Percentiles rank a stretch among this genome's conserved stretches.
phyloP scores from a whole-genome alignment of 768 basidiomycete species.

The Sporobolomyces roseus region DNA sequence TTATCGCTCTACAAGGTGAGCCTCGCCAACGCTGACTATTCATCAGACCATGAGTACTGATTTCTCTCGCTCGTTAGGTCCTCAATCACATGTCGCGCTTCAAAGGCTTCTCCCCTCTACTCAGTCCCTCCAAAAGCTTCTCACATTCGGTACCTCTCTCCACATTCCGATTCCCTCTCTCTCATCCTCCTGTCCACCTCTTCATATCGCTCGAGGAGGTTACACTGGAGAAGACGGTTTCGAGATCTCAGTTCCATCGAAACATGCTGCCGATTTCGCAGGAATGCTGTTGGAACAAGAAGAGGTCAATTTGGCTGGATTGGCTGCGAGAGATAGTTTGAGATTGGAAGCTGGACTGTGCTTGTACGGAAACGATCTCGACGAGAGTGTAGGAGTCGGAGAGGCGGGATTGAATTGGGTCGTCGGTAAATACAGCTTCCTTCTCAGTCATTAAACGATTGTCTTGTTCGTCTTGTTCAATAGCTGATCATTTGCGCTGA shows the following conservation, averaged over 20 bases:
- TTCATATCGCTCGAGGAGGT: constrained; percentile 80
- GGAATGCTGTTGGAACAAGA: constrained; percentile 33
- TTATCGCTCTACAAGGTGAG: constrained; percentile 83
- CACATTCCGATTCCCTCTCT: constrained; percentile 66
- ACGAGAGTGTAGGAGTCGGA: constrained; percentile 77
- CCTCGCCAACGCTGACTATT: no score
- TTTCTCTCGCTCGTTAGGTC: constrained; percentile 59
- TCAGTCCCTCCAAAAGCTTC: constrained; percentile 49
- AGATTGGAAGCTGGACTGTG: constrained; percentile 96
- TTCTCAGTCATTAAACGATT: no score
- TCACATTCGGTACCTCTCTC: constrained; percentile 81
- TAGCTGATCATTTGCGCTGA: no score
- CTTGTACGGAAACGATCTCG: constrained; percentile 87
- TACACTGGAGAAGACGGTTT: constrained; percentile 99
- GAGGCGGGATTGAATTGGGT: constrained; percentile 93
- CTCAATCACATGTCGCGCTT: constrained; percentile 72
- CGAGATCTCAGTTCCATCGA: constrained; percentile 53
- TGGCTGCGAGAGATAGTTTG: constrained; percentile 90
- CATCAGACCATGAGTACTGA: no score
- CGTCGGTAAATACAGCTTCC: constrained; percentile 62
- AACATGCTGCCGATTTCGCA: constrained; percentile 21
- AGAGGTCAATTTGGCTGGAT: constrained; percentile 72
- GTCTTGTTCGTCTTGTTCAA: no score
- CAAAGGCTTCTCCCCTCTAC: constrained; percentile 52
- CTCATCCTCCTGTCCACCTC: constrained; percentile 55